A percentile compares a stretch with the other conserved stretches of the same genome.
phyloP scores from a whole-genome alignment of 257 asterid species.

The Solanum appendiculatum region DNA sequence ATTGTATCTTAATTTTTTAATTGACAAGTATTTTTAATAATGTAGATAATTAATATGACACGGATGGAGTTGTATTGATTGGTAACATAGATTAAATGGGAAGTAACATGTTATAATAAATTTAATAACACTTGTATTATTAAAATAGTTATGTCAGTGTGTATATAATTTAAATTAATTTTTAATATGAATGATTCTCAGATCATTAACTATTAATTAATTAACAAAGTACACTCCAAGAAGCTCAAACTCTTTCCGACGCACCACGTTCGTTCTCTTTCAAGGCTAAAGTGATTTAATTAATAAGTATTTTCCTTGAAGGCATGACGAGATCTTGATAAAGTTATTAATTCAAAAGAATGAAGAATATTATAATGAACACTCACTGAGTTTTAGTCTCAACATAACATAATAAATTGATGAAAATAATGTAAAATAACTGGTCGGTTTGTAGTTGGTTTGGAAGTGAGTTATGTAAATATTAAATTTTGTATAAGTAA shows the following conservation, averaged over 20 bases:
- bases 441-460: too few relatives aligned
- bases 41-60: background rate
- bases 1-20: too few relatives aligned
- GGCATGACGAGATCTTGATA: background rate
- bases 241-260: background rate
- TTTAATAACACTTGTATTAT: background rate
- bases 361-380: background rate
- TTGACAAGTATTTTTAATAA: background rate
- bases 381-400: background rate
- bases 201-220: background rate
- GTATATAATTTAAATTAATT: background rate
- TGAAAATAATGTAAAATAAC: too few relatives aligned
- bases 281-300: background rate
- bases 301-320: background rate
- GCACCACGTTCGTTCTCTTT: background rate
- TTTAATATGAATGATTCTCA: background rate
- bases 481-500: background rate
- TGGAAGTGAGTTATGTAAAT: too few relatives aligned
- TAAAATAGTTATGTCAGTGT: background rate
- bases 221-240: background rate
- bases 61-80: background rate
- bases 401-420: too few relatives aligned
- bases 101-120: background rate
- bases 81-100: background rate
- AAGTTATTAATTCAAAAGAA: background rate